Conservation (phyloP, 257 asterid species). For the Penstemon davidsonii region DNA sequence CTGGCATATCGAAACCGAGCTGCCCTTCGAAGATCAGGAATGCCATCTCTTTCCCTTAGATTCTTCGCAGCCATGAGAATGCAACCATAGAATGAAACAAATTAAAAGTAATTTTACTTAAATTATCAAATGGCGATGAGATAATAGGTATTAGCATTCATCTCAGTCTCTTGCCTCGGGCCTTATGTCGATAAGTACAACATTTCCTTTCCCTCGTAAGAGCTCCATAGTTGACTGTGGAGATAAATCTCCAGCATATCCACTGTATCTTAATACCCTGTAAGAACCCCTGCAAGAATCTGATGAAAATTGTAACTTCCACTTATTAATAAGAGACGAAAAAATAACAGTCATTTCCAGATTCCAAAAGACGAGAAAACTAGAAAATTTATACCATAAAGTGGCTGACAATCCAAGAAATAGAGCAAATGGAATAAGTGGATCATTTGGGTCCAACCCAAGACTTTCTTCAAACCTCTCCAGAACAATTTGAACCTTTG, state of each 20-base stretch:
- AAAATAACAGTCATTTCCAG: conserved; percentile 1
- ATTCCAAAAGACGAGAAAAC: conserved; percentile 19
- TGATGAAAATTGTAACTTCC: conserved; percentile 78
- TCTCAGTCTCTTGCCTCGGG: conserved; percentile 77
- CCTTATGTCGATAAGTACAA: conserved; percentile 82
- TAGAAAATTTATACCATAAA: conserved; percentile 62
- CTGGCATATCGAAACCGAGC: conserved; percentile 78
- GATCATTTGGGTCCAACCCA: conserved; percentile 84
- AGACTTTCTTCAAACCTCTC: conserved; percentile 64
- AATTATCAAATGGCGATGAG: conserved; percentile 2
- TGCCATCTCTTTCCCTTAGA: conserved; percentile 86
- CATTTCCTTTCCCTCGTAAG: conserved; percentile 61
- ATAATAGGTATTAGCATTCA: conserved; percentile 1
- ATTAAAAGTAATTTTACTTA: background rate
- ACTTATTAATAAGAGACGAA: conserved; percentile 30
- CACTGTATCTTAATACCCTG: conserved; percentile 69
- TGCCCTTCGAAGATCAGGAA: conserved; percentile 89
- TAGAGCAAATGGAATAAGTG: conserved; percentile 62
- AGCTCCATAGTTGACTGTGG: conserved; percentile 71
- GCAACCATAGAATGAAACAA: conserved; percentile 24
- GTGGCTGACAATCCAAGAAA: conserved; percentile 70
- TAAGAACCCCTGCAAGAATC: conserved; percentile 95
- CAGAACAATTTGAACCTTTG: conserved; percentile 57
- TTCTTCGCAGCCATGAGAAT: conserved; percentile 51
- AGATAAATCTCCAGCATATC: conserved; percentile 92